phyloP scores from a whole-genome alignment of 805 yeast genomes.

The Komagataella pastoris region DNA sequence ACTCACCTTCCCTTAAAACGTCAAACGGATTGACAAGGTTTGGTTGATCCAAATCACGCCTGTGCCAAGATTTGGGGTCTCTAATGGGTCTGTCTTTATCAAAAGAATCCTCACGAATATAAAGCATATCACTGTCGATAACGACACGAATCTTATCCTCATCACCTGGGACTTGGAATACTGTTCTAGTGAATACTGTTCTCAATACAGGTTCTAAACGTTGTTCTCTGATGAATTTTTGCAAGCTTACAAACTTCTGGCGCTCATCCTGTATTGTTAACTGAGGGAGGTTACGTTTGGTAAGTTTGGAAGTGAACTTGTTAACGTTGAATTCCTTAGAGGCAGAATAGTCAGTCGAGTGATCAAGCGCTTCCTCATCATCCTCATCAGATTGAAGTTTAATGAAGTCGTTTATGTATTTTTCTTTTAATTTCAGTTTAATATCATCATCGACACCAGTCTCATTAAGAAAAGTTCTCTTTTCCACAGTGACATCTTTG shows the following conservation, averaged over 20 bases:
- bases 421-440: slow-evolving; percentile 77
- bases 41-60: slow-evolving; percentile 78
- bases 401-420: slow-evolving; percentile 74
- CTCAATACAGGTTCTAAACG: slow-evolving; percentile 88
- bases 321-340: slow-evolving; percentile 85
- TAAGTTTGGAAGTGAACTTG: slow-evolving; percentile 85
- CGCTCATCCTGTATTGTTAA: neutral
- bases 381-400: slow-evolving; percentile 32
- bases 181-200: slow-evolving; percentile 95
- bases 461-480: slow-evolving; percentile 97
- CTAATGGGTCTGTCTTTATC: slow-evolving; percentile 66
- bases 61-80: slow-evolving; percentile 90
- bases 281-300: slow-evolving; percentile 37
- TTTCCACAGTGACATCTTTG: slow-evolving; percentile 84
- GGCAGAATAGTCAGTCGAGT: slow-evolving; percentile 75
- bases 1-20: slow-evolving; percentile 73
- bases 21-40: slow-evolving; percentile 82
- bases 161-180: slow-evolving; percentile 98
- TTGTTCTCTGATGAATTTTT: slow-evolving; percentile 44
- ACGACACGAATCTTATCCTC: slow-evolving; percentile 93
- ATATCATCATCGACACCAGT: slow-evolving; percentile 99
- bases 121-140: slow-evolving; percentile 86
- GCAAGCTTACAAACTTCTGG: neutral
- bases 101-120: slow-evolving; percentile 95
- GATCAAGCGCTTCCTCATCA: slow-evolving; percentile 47